Conservation (phyloP, 768 basidiomycete genomes). For the Dictyophora rubrovolvata region DNA sequence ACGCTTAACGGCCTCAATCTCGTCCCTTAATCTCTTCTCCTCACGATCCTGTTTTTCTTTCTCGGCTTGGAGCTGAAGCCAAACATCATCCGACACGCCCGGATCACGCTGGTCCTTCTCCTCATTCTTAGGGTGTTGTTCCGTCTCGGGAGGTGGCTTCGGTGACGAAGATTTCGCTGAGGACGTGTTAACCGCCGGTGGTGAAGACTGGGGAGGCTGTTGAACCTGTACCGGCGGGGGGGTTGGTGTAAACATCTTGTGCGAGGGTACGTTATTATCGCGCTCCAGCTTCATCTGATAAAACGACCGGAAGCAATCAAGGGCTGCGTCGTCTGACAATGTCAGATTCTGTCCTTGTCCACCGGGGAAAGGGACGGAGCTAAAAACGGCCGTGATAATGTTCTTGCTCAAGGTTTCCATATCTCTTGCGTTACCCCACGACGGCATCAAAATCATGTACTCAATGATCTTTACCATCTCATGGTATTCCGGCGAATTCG, state of each 20-base stretch:
- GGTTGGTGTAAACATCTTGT: background rate
- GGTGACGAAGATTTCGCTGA: background rate
- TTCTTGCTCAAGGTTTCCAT: slow-evolving; percentile 42
- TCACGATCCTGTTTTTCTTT: slow-evolving; percentile 24
- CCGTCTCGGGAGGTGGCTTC: background rate
- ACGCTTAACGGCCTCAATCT: slow-evolving; percentile 3
- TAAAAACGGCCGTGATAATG: slow-evolving; percentile 34
- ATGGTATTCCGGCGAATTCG: slow-evolving; percentile 19
- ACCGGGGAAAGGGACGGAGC: slow-evolving; percentile 12
- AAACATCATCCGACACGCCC: slow-evolving; percentile 42
- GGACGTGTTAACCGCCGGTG: background rate
- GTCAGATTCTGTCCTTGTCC: slow-evolving; percentile 9
- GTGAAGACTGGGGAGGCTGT: background rate
- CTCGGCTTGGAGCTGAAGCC: slow-evolving; percentile 39
- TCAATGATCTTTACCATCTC: slow-evolving; percentile 31
- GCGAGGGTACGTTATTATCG: background rate
- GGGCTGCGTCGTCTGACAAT: slow-evolving; percentile 21
- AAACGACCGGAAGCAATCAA: slow-evolving; percentile 19
- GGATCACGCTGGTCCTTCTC: slow-evolving; percentile 28
- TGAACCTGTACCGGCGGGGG: background rate
- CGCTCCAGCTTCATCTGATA: slow-evolving; percentile 9
- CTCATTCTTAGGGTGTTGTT: slow-evolving; percentile 1
- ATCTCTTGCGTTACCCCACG: slow-evolving; percentile 67
- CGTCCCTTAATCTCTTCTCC: slow-evolving; percentile 17
- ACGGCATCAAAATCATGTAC: slow-evolving; percentile 33